Percentiles rank a stretch among this genome's conserved stretches.
Evolutionary conservation across 2,329 filamentous ascomycete species (phyloP).

Genomic region (Nectriaceae sp.): DNA sequence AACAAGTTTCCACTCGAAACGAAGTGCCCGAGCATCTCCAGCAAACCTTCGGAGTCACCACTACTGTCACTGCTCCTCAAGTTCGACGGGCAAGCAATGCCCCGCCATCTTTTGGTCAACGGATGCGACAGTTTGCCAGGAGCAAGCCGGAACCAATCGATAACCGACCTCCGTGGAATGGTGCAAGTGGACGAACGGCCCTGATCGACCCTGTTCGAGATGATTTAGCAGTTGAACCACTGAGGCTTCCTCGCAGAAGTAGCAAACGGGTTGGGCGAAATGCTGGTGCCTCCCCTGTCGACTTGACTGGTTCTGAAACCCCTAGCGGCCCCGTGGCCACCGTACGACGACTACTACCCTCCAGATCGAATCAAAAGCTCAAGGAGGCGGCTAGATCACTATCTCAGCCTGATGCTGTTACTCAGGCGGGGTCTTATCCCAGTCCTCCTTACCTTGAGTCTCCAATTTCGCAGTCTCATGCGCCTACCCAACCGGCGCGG

Average conservation of each 20-base stretch:
- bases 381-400: constrained; percentile 29
- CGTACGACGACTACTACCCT: constrained; percentile 39
- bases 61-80: constrained; percentile 27
- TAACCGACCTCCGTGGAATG: constrained; percentile 66
- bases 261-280: constrained; percentile 41
- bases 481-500: constrained; percentile 5
- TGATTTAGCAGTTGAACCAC: constrained; percentile 55
- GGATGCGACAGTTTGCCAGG: constrained; percentile 36
- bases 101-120: constrained; percentile 34
- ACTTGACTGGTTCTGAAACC: constrained; percentile 37
- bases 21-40: constrained; percentile 7
- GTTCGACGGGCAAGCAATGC: constrained; percentile 25
- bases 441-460: constrained; percentile 36
- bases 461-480: constrained; percentile 22
- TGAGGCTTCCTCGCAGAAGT: constrained; percentile 56
- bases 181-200: constrained; percentile 67
- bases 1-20: constrained; percentile 5
- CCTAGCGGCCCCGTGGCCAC: constrained; percentile 30
- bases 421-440: constrained; percentile 25
- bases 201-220: constrained; percentile 67
- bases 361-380: constrained; percentile 33
- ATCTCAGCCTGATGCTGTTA: constrained; percentile 18
- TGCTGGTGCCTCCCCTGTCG: constrained; percentile 32
- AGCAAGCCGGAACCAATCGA: constrained; percentile 41
- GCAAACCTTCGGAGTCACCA: constrained; percentile 25